Evolutionary conservation across 495 filamentous ascomycete species (phyloP).

Genomic region (Echria macrotheca): DNA sequence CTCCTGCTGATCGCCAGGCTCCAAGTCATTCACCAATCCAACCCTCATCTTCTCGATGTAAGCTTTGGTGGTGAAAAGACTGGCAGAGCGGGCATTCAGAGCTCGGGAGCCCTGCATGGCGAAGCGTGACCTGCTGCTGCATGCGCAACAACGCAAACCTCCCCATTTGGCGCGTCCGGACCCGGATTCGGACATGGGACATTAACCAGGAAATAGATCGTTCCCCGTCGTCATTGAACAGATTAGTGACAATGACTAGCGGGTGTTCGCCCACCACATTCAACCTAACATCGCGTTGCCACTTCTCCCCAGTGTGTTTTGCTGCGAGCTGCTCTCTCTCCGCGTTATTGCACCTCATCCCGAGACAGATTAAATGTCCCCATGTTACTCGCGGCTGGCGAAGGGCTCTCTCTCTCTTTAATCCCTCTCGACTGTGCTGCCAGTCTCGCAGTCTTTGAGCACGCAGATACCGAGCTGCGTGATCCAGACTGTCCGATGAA

Average conservation of each 20-base stretch:
- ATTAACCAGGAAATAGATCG: constrained; percentile 24
- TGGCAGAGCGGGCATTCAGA: too few species aligned
- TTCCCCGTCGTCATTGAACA: constrained; percentile 21
- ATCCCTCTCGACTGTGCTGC: constrained; percentile 14
- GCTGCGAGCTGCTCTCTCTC: constrained; percentile 7
- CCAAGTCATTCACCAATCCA: too few species aligned
- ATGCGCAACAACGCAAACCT: too few species aligned
- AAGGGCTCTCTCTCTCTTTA: constrained; percentile 10
- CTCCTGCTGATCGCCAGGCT: too few species aligned
- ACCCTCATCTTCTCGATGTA: too few species aligned
- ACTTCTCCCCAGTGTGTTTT: constrained; percentile 5
- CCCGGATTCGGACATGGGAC: constrained; percentile 14
- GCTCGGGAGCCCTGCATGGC: too few species aligned
- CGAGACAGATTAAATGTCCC: constrained; percentile 11
- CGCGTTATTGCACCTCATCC: too few species aligned
- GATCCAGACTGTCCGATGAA: constrained; percentile 20
- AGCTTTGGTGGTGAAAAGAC: too few species aligned
- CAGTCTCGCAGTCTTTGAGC: constrained; percentile 22
- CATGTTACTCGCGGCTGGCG: constrained; percentile 26
- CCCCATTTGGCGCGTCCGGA: too few species aligned
- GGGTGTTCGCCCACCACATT: constrained; percentile 11
- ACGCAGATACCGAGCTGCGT: constrained; percentile 19
- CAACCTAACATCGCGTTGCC: too few species aligned
- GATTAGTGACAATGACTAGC: constrained; percentile 23
- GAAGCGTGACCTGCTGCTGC: neutral